Conservation (phyloP, 1,284 basidiomycete genomes). For the Dichomitus squalens region DNA sequence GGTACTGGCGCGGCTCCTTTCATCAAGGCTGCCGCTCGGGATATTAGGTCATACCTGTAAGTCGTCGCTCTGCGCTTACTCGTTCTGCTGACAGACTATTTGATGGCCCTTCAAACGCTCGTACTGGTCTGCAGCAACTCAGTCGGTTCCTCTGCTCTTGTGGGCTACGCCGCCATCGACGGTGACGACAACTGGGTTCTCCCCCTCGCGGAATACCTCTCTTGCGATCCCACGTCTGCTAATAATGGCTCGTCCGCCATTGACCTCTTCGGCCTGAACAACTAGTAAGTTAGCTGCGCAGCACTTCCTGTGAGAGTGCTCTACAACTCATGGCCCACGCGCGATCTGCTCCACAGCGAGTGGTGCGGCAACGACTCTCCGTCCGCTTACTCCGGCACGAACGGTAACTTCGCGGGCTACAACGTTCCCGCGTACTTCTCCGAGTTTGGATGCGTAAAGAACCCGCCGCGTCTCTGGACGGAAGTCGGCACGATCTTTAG, state of each 20-base stretch:
- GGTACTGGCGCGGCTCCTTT: slow-evolving; percentile 74
- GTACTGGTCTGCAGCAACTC: slow-evolving; percentile 50
- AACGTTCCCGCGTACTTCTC: slow-evolving; percentile 89
- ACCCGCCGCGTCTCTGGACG: slow-evolving; percentile 74
- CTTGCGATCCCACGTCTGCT: slow-evolving; percentile 64
- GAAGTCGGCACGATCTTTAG: slow-evolving; percentile 80
- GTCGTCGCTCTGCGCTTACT: background rate
- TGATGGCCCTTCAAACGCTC: slow-evolving; percentile 7
- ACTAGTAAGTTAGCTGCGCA: slow-evolving; percentile 56
- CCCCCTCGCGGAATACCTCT: slow-evolving; percentile 78
- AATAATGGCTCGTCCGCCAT: slow-evolving; percentile 68
- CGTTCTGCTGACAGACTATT: background rate
- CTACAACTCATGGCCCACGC: slow-evolving; percentile 1
- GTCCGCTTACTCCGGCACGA: slow-evolving; percentile 54
- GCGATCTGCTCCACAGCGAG: slow-evolving; percentile 44
- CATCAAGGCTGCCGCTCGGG: slow-evolving; percentile 90
- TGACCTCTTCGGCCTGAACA: slow-evolving; percentile 85
- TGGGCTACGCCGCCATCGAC: slow-evolving; percentile 88
- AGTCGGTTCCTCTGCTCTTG: slow-evolving; percentile 67
- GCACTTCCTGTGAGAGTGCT: slow-evolving; percentile 2
- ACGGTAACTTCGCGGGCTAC: slow-evolving; percentile 61
- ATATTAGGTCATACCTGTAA: slow-evolving; percentile 83
- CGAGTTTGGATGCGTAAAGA: slow-evolving; percentile 82
- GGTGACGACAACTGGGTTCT: slow-evolving; percentile 68
- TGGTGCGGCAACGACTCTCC: slow-evolving; percentile 77